Evolutionary conservation across 1,284 basidiomycete species (phyloP).

Genomic region (Puccinia horiana): DNA sequence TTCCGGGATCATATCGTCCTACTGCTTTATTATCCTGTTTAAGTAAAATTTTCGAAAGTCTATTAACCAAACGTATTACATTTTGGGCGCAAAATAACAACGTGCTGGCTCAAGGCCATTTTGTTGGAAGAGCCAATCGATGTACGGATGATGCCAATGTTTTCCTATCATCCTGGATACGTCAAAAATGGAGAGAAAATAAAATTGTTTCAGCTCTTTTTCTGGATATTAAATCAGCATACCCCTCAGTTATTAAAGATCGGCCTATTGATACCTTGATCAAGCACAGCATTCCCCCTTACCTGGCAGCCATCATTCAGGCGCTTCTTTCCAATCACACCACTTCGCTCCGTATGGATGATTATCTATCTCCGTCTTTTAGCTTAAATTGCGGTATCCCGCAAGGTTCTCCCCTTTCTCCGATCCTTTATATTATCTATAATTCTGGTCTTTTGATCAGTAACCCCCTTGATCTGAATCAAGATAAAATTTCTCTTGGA

Average conservation of each 20-base stretch:
- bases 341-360: neutral
- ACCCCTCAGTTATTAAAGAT: neutral
- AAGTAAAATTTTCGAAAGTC: too few species aligned
- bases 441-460: neutral
- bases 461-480: neutral
- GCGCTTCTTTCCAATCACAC: neutral
- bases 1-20: too few species aligned
- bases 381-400: neutral
- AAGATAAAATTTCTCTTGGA: slow-evolving; percentile 6
- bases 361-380: slow-evolving; percentile 1
- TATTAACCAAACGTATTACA: neutral
- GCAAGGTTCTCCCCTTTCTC: slow-evolving; percentile 11
- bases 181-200: slow-evolving; percentile 16
- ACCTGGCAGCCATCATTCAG: neutral
- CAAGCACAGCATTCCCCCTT: neutral
- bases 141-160: slow-evolving; percentile 1
- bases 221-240: slow-evolving; percentile 34
- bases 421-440: slow-evolving; percentile 3
- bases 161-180: slow-evolving; percentile 10
- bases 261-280: neutral
- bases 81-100: slow-evolving; percentile 3
- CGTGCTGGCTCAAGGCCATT: neutral
- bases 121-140: slow-evolving; percentile 12
- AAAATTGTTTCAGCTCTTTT: too few species aligned
- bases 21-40: too few species aligned